Base-by-base conservation (phyloP, 2,329 filamentous ascomycete genomes). In the Paecilomyces formosus region DNA sequence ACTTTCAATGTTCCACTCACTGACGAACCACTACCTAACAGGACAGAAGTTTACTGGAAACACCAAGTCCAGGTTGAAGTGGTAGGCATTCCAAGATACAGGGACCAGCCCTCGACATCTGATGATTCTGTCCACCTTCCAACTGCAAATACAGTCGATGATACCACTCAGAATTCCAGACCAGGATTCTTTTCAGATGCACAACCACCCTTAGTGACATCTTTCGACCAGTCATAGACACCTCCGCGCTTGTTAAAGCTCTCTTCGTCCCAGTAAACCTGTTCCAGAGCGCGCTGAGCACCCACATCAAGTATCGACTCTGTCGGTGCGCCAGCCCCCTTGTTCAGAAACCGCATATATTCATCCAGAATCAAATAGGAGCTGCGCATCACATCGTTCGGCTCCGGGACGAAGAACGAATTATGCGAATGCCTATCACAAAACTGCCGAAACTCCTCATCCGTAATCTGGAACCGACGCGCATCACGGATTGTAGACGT, bases 341-440 rank as follows among this genome's bases (percentile, higher is more conserved):
- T 76, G 60, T 82, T 78, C 24, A 83, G 64, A 63, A 82, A 82
- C 50, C 80, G 70, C 65, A 82, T 66, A 58, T 76, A 78, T 69
- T 83, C 81, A 59, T 83, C 81, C 24, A 83, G 60, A 33, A 84
- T 72, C 15, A 84, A 70, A 65, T 83, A 83, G 55, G 74, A 79
- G 33, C 70, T 76, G 1, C 74, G 76, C 81, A 84, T 84, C 22
- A 80, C 58, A 1, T 73, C 63, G 58, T 84, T 84, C 3, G 73
- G 66, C 65, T 84, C 81, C 0, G 79, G 76, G 2, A 82, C 75
- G 53, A 80, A 78, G 39, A 72, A 76, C 13, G 64, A 55, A 51
- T 79, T 67, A 45, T 77, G 68, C 24, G 65, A 57, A 57, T 83
- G 79, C 54, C 72, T 68, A 3, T 72, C 61, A 61, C 79, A 82